Conservation (phyloP, 805 yeast genomes). For the Candida sphagnicola region DNA sequence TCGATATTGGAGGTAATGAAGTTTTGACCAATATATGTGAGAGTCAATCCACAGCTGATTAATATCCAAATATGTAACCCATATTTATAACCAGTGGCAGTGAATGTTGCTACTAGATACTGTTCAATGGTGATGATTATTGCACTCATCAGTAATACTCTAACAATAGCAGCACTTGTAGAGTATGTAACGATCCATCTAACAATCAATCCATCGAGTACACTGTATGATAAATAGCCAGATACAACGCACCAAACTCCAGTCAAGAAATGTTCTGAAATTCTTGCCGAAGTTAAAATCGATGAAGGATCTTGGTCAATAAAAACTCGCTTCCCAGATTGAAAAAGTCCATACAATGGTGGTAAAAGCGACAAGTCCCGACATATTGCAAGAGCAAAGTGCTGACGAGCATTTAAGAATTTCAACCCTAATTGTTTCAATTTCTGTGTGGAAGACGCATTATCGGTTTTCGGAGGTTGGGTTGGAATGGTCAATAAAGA, state of each 20-base stretch:
- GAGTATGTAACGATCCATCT: conserved; percentile 93
- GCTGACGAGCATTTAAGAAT: conserved; percentile 71
- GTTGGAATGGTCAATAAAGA: conserved; percentile 1
- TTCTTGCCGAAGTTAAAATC: conserved; percentile 53
- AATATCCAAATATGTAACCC: conserved; percentile 88
- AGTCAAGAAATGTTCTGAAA: conserved; percentile 76
- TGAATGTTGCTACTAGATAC: conserved; percentile 57
- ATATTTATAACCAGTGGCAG: conserved; percentile 65
- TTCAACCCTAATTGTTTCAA: conserved; percentile 62
- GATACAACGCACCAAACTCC: conserved; percentile 93
- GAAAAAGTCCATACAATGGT: conserved; percentile 51
- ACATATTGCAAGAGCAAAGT: conserved; percentile 70
- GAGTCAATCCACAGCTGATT: conserved; percentile 79
- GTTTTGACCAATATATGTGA: conserved; percentile 78
- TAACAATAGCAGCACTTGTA: conserved; percentile 79
- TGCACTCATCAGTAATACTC: conserved; percentile 81
- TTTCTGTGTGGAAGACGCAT: conserved; percentile 6
- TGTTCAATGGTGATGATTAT: conserved; percentile 69
- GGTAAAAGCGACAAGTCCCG: conserved; percentile 74
- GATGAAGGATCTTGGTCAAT: conserved; percentile 10
- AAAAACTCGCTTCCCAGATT: conserved; percentile 38
- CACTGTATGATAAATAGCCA: conserved; percentile 77
- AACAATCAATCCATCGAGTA: conserved; percentile 84
- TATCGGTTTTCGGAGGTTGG: conserved; percentile 4
- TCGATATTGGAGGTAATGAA: conserved; percentile 79